A percentile compares a stretch with the other conserved stretches of the same genome.
phyloP scores from a whole-genome alignment of 2,329 filamentous ascomycete genomes.

The Xylaria sp. region DNA sequence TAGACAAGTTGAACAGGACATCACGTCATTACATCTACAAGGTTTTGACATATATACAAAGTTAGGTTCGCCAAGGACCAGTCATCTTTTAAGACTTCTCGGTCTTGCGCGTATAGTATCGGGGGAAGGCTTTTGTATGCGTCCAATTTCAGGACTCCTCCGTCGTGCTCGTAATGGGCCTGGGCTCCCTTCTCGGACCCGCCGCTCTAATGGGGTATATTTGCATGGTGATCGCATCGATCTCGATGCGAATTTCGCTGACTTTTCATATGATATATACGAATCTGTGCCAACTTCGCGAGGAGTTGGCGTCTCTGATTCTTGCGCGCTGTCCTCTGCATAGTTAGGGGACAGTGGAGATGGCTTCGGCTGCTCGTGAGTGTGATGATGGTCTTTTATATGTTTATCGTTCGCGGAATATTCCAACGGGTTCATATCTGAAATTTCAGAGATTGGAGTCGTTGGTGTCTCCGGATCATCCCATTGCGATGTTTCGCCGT shows the following conservation, averaged over 20 bases:
- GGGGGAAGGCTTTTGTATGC: slow-evolving; percentile 60
- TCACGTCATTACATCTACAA: slow-evolving; percentile 40
- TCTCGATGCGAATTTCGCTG: slow-evolving; percentile 44
- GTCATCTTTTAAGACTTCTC: slow-evolving; percentile 54
- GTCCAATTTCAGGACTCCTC: slow-evolving; percentile 60
- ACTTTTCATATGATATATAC: slow-evolving; percentile 41
- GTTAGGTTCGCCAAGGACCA: slow-evolving; percentile 34
- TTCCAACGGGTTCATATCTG: slow-evolving; percentile 53
- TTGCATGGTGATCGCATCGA: slow-evolving; percentile 46
- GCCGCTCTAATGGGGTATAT: slow-evolving; percentile 41
- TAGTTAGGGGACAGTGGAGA: slow-evolving; percentile 26
- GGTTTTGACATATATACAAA: slow-evolving; percentile 51
- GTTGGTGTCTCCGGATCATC: slow-evolving; percentile 58
- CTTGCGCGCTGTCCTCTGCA: slow-evolving; percentile 45
- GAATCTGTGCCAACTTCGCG: slow-evolving; percentile 45
- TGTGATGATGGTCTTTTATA: slow-evolving; percentile 14
- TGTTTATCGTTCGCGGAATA: slow-evolving; percentile 47
- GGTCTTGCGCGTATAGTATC: slow-evolving; percentile 56
- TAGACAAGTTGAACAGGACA: slow-evolving; percentile 21
- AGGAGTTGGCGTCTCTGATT: slow-evolving; percentile 56
- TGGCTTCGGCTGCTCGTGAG: slow-evolving; percentile 20
- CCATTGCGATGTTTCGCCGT: slow-evolving; percentile 57
- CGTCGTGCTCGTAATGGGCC: slow-evolving; percentile 52
- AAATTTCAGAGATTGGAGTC: slow-evolving; percentile 59
- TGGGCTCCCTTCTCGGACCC: slow-evolving; percentile 51